Percentiles rank a stretch among this genome's conserved stretches.
These are phyloP conservation scores for Cladophialophora exuberans DNA, from an alignment of 2,329 filamentous ascomycete species.

Conservation along the genomic window DNA sequence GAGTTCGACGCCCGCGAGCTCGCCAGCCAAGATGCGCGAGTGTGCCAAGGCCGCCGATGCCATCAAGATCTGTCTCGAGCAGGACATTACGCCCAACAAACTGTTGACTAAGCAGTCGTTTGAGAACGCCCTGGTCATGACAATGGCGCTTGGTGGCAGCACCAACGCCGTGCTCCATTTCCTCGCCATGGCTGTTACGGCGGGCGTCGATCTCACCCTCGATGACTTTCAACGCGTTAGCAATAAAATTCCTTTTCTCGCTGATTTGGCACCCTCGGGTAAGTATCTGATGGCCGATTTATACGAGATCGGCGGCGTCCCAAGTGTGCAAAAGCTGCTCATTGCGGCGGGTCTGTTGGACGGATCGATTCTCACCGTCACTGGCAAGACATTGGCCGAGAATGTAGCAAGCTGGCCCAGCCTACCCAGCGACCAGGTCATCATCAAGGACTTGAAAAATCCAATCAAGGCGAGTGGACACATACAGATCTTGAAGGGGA, in stretches of 20 bases:
- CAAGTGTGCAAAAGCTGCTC: constrained; percentile 82
- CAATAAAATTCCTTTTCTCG: constrained; percentile 82
- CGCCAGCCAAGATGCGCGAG: constrained; percentile 82
- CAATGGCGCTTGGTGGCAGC: constrained; percentile 87
- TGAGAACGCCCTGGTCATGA: constrained; percentile 86
- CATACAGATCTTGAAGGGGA: constrained; percentile 83
- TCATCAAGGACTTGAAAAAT: constrained; percentile 79
- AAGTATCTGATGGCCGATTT: constrained; percentile 87
- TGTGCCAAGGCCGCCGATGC: constrained; percentile 79
- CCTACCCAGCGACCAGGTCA: constrained; percentile 75
- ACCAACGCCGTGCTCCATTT: constrained; percentile 90
- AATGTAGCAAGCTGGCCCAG: constrained; percentile 79
- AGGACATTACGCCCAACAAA: constrained; percentile 78
- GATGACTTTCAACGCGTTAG: constrained; percentile 83
- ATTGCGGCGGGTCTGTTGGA: constrained; percentile 76
- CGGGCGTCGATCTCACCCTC: constrained; percentile 74
- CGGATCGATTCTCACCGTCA: constrained; percentile 78
- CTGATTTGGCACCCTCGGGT: constrained; percentile 81
- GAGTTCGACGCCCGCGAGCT: constrained; percentile 78
- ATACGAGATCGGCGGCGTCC: constrained; percentile 82
- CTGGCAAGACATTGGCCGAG: constrained; percentile 79
- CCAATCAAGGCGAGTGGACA: constrained; percentile 88
- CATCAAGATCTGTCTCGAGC: constrained; percentile 78
- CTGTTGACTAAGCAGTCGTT: constrained; percentile 79
- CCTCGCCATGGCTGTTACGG: constrained; percentile 86